These are phyloP conservation scores for Dryas alaskensis DNA, from an alignment of 306 rosid species.

Conservation along the genomic window DNA sequence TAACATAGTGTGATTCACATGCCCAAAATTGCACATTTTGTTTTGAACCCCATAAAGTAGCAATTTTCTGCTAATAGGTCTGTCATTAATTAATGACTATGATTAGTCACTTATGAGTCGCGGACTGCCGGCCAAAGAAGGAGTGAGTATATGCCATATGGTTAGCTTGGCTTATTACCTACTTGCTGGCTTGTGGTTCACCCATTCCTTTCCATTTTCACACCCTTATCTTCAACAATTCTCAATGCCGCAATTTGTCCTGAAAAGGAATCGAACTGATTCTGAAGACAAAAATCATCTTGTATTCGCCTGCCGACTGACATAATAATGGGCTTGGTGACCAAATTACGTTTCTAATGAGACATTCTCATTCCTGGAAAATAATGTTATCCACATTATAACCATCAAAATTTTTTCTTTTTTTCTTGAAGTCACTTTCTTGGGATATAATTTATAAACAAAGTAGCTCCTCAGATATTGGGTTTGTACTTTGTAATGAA, in stretches of 20 bases:
- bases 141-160: background rate
- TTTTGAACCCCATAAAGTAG: background rate
- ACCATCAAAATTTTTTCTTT: too few species aligned
- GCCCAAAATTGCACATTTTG: background rate
- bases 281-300: background rate
- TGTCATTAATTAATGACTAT: background rate
- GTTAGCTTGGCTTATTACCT: background rate
- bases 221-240: background rate
- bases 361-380: background rate
- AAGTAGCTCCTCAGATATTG: slow-evolving; percentile 7
- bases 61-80: background rate
- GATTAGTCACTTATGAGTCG: background rate
- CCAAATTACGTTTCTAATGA: background rate
- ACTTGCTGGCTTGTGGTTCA: slow-evolving; percentile 1
- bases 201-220: background rate
- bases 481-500: background rate
- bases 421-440: background rate
- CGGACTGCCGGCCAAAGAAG: background rate
- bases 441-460: background rate
- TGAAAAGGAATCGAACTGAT: background rate
- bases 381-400: background rate
- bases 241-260: background rate
- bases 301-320: background rate
- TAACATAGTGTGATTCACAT: background rate
- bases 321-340: background rate